phyloP scores from a whole-genome alignment of 108 stramenopile species.

The Skeletonema grethae region DNA sequence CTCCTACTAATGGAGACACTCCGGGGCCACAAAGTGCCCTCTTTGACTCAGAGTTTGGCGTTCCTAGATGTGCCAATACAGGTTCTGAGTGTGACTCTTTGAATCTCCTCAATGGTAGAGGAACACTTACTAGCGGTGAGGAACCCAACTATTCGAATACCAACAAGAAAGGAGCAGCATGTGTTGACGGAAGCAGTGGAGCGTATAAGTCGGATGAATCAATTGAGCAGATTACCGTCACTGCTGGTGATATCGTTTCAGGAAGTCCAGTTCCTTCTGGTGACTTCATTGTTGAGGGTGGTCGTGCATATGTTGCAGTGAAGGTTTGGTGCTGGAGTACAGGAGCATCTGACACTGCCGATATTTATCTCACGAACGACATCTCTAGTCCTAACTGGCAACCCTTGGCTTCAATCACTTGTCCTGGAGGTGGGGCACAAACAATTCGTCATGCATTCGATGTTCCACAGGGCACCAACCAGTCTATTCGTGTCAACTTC shows the following conservation, averaged over 20 bases:
- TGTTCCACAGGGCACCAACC: slow-evolving; percentile 7
- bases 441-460: not conserved
- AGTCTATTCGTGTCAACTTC: slow-evolving; percentile 22
- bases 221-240: slow-evolving; percentile 22
- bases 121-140: slow-evolving; percentile 3
- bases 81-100: slow-evolving; percentile 6
- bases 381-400: slow-evolving; percentile 4
- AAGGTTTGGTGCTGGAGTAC: slow-evolving; percentile 12
- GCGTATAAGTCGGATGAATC: slow-evolving; percentile 18
- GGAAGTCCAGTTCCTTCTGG: not conserved
- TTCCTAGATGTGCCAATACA: slow-evolving; percentile 14
- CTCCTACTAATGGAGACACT: not conserved
- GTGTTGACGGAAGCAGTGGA: slow-evolving; percentile 24
- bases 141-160: slow-evolving; percentile 20
- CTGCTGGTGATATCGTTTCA: not conserved
- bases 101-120: slow-evolving; percentile 15
- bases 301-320: not conserved
- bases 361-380: slow-evolving; percentile 19
- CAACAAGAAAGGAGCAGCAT: not conserved
- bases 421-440: not conserved
- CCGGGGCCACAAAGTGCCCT: slow-evolving; percentile 5
- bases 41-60: slow-evolving; percentile 13
- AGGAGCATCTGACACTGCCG: slow-evolving; percentile 3
- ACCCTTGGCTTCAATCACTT: not conserved
- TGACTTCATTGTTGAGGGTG: slow-evolving; percentile 15